phyloP scores from a whole-genome alignment of 306 rosid species.

The Sophora flavescens region DNA sequence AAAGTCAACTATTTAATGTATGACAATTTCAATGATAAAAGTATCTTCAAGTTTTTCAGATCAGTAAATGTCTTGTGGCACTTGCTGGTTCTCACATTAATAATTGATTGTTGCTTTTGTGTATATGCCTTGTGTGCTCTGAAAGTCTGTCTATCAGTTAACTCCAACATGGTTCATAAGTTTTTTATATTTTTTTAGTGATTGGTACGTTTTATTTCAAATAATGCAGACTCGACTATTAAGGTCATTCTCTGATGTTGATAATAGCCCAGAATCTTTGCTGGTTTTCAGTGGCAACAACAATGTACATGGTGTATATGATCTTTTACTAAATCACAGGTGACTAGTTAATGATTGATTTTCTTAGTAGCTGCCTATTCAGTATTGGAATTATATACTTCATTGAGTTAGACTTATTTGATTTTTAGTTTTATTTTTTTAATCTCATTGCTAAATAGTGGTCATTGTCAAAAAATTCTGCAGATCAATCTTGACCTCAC shows the following conservation, averaged over 20 bases:
- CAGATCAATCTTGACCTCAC: slow-evolving; percentile 77
- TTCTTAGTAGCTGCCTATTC: slow-evolving; percentile 35
- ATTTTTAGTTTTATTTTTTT: slow-evolving; percentile 17
- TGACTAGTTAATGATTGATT: slow-evolving; percentile 40
- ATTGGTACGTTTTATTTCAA: slow-evolving; percentile 30
- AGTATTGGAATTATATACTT: slow-evolving; percentile 20
- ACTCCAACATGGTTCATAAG: background rate
- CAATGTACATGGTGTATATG: slow-evolving; percentile 80
- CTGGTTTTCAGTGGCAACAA: slow-evolving; percentile 76
- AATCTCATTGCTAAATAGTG: slow-evolving; percentile 37
- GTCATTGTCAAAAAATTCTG: slow-evolving; percentile 44
- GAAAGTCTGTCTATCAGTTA: slow-evolving; percentile 21
- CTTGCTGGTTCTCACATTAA: background rate
- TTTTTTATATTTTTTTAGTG: slow-evolving; percentile 10
- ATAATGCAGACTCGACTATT: slow-evolving; percentile 70
- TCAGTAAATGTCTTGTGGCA: background rate
- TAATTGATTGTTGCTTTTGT: slow-evolving; percentile 27
- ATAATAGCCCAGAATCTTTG: slow-evolving; percentile 82
- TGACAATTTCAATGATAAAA: slow-evolving; percentile 14
- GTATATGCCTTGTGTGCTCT: slow-evolving; percentile 4
- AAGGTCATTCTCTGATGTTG: slow-evolving; percentile 72
- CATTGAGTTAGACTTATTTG: slow-evolving; percentile 27
- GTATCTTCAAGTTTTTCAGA: background rate
- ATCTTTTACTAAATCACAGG: slow-evolving; percentile 88
- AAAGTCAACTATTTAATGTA: slow-evolving; percentile 1